Percentiles rank a stretch among this genome's conserved stretches.
These are phyloP conservation scores for Kickxella alabastrina DNA, from an alignment of 192 early-diverging fungal species.

Conservation along the genomic window DNA sequence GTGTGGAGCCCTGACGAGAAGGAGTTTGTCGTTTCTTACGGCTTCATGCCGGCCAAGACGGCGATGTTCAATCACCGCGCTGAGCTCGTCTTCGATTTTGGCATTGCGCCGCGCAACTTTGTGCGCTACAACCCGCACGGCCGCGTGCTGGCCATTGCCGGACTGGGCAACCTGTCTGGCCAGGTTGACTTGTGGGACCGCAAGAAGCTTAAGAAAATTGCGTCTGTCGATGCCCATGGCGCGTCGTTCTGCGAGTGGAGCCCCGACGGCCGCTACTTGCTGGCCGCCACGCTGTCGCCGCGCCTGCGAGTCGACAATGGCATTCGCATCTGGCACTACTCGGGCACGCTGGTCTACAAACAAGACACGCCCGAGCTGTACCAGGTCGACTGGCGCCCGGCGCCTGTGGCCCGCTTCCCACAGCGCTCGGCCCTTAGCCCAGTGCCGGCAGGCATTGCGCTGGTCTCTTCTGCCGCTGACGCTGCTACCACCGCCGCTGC, in stretches of 20 bases:
- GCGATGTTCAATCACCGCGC: constrained; percentile 92
- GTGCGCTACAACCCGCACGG: constrained; percentile 90
- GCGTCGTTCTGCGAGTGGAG: constrained; percentile 85
- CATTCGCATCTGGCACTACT: constrained; percentile 94
- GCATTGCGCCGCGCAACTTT: constrained; percentile 80
- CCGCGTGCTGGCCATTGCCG: constrained; percentile 81
- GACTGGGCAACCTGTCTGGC: constrained; percentile 95
- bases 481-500: constrained; percentile 18
- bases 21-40: constrained; percentile 96
- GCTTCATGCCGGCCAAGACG: constrained; percentile 89
- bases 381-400: constrained; percentile 73
- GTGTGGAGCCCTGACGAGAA: constrained; percentile 93
- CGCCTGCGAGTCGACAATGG: constrained; percentile 98
- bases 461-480: constrained; percentile 7
- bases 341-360: constrained; percentile 75
- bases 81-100: constrained; percentile 78
- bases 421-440: constrained; percentile 76
- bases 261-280: constrained; percentile 87
- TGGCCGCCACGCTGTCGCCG: constrained; percentile 90
- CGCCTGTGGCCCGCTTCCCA: constrained; percentile 62
- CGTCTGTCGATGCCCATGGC: constrained; percentile 77
- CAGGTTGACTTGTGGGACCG: constrained; percentile 94
- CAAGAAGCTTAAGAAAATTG: constrained; percentile 76
- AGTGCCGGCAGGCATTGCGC: constrained; percentile 55
- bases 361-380: constrained; percentile 83